Evolutionary conservation across 2,329 filamentous ascomycete species (phyloP), one percentile per base, ranked within the genome.

Genomic region (Aureobasidium sp.): DNA sequence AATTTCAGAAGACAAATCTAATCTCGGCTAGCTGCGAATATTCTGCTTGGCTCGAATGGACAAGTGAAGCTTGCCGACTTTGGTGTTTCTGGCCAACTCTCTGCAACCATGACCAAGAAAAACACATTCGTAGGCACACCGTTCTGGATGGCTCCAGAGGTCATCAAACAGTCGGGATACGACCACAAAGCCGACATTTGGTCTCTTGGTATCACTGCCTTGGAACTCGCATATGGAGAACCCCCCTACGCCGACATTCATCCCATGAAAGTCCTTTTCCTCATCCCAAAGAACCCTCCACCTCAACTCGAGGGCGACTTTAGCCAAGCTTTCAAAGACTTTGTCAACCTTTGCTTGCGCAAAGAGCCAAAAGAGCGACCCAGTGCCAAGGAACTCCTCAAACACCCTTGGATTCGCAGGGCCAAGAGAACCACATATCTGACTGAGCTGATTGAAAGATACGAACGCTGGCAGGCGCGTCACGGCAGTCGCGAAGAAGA

Each of bases 101-200:
- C 93, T 11, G 93, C 93, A 7, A 99, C 93, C 55, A 97, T 97
- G 92, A 97, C 93, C 65, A 97, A 97, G 82, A 97, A 97, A 79
- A 97, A 97, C 73, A 97, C 93, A 0, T 99, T 97, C 74, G 93
- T 99, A 36, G 94, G 94, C 37, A 97, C 93, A 0, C 93, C 94
- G 1, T 99, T 97, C 74, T 99, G 94, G 94, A 99, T 99, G 93
- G 93, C 94, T 2, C 93, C 93, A 12, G 93, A 99, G 77, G 93
- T 97, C 61, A 99, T 99, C 75, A 96, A 96, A 77, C 93, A 99
- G 75, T 96, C 91, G 63, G 93, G 93, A 53, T 97, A 97, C 78
- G 93, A 97, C 74, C 91, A 96, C 78, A 97, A 97, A 77, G 93
- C 93, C 48, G 93, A 97, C 72, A 96, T 97, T 63, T 97, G 93